Evolutionary conservation across 305 asterid genomes (phyloP).

Genomic region (Caryopteris hybrid): DNA sequence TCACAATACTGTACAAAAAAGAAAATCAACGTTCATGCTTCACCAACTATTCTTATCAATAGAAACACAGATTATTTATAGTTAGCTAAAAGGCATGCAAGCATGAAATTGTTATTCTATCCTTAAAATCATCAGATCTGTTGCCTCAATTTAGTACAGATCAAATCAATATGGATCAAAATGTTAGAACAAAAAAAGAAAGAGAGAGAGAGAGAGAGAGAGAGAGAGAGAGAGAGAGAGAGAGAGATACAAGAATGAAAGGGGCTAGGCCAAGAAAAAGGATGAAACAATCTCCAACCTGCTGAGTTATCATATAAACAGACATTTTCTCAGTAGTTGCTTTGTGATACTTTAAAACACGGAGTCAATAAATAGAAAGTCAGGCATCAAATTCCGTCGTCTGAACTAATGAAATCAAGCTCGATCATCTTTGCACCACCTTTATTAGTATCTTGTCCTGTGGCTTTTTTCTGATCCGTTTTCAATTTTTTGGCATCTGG

Average conservation of each 20-base stretch:
- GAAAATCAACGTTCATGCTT: neutral
- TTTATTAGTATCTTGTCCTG: slow-evolving; percentile 25
- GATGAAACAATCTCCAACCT: neutral
- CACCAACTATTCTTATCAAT: neutral
- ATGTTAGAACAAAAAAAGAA: neutral
- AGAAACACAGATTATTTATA: neutral
- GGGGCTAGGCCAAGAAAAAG: neutral
- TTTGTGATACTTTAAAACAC: neutral
- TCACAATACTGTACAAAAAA: neutral
- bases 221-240: no score
- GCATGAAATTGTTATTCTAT: neutral
- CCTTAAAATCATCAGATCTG: neutral
- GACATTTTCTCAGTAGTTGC: neutral
- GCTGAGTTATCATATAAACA: neutral
- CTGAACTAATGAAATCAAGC: slow-evolving; percentile 69
- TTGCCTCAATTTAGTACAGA: neutral
- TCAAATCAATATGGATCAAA: neutral
- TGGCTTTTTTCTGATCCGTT: slow-evolving; percentile 31
- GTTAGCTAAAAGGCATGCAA: neutral
- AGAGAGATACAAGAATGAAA: no score
- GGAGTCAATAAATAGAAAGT: neutral
- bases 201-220: no score
- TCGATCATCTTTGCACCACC: slow-evolving; percentile 73
- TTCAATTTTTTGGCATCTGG: slow-evolving; percentile 50
- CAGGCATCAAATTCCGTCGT: slow-evolving; percentile 49